phyloP scores from a whole-genome alignment of 2,329 filamentous ascomycete genomes.

The Grosmannia clavigera region DNA sequence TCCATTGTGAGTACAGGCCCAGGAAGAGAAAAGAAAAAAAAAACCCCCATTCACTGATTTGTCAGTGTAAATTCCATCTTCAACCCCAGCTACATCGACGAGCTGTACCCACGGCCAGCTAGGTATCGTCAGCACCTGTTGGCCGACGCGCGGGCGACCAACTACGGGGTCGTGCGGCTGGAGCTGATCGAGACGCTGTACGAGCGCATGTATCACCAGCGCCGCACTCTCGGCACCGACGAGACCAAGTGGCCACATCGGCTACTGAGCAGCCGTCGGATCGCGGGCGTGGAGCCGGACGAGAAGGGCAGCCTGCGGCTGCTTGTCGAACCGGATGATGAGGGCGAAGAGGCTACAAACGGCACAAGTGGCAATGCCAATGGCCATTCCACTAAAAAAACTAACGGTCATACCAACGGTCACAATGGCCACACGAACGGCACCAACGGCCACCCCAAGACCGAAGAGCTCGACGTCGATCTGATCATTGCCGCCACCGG shows the following conservation, averaged over 20 bases:
- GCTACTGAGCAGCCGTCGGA: conserved; percentile 57
- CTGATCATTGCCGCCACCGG: conserved; percentile 79
- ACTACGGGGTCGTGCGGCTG: conserved; percentile 91
- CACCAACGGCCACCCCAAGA: background rate
- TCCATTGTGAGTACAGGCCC: conserved; percentile 60
- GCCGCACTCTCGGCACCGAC: conserved; percentile 54
- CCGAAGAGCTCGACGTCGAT: conserved; percentile 62
- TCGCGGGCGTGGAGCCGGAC: conserved; percentile 47
- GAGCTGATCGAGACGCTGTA: conserved; percentile 82
- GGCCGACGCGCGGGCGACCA: conserved; percentile 66
- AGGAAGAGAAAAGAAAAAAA: too few species aligned
- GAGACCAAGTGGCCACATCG: conserved; percentile 69
- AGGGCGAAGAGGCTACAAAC: conserved; percentile 11
- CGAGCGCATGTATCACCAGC: conserved; percentile 77
- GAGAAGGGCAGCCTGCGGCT: conserved; percentile 38
- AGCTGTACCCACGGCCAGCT: conserved; percentile 56
- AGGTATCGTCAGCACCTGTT: conserved; percentile 49
- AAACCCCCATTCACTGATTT: background rate
- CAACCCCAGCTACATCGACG: conserved; percentile 74
- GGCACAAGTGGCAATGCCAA: conserved; percentile 11
- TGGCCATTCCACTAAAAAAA: background rate
- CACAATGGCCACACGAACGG: background rate
- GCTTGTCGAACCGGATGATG: conserved; percentile 34
- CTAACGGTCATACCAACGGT: conserved; percentile 9
- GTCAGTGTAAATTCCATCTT: conserved; percentile 86